Evolutionary conservation across 202 grass and related monocot species (phyloP).

Genomic region (Digitaria exilis): DNA sequence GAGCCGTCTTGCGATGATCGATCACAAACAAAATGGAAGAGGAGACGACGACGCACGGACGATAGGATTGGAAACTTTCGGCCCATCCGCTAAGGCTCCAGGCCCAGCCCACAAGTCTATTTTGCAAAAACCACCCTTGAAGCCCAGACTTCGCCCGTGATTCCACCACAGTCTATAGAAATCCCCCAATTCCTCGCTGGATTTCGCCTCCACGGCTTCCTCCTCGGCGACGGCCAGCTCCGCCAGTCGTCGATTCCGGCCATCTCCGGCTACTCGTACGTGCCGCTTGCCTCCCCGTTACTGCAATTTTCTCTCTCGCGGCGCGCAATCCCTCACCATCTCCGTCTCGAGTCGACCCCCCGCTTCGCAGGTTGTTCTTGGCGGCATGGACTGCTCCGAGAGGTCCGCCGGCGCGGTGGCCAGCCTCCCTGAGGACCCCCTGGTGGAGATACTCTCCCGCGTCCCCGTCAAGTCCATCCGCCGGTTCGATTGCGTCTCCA

Average conservation of each 20-base stretch:
- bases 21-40: too few species aligned
- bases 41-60: too few species aligned
- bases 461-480: background rate
- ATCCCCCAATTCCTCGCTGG: background rate
- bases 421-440: background rate
- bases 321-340: background rate
- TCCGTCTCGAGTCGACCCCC: background rate
- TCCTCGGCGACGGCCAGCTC: background rate
- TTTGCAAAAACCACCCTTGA: background rate
- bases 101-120: background rate
- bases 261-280: background rate
- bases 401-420: too few species aligned
- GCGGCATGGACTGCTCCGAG: background rate
- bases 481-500: background rate
- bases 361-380: background rate
- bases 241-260: background rate
- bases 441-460: slow-evolving; percentile 27
- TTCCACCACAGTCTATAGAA: background rate
- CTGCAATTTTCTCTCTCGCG: background rate
- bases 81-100: background rate
- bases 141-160: background rate
- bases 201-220: background rate
- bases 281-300: background rate
- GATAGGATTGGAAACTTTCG: too few species aligned
- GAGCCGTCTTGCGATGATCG: too few species aligned